Evolutionary conservation across 2,329 filamentous ascomycete species (phyloP).

Genomic region (Calcarisporium arbuscula): DNA sequence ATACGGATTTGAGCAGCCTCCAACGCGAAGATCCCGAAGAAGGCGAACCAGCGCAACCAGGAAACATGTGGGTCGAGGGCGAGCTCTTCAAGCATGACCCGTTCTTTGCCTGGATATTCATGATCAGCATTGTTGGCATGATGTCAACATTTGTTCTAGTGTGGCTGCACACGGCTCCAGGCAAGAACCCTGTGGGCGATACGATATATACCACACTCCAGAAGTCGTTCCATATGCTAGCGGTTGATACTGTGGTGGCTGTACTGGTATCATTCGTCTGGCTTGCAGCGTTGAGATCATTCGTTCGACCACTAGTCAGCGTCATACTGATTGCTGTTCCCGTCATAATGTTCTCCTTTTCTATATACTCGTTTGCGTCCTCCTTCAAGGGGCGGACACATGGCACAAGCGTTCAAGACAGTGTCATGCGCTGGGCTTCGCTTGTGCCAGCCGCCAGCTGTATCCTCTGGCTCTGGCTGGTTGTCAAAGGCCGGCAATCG

Average conservation of each 20-base stretch:
- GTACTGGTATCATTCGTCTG: conserved; percentile 82
- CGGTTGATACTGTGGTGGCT: conserved; percentile 86
- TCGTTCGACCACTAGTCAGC: conserved; percentile 77
- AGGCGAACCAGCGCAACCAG: conserved; percentile 26
- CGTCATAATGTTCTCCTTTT: conserved; percentile 80
- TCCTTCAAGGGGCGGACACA: conserved; percentile 75
- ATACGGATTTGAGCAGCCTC: conserved; percentile 39
- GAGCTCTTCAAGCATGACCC: conserved; percentile 78
- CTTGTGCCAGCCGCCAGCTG: conserved; percentile 69
- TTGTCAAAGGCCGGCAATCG: conserved; percentile 72
- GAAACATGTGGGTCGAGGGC: conserved; percentile 51
- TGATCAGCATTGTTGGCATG: conserved; percentile 77
- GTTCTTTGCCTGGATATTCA: conserved; percentile 86
- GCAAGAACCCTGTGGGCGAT: conserved; percentile 73
- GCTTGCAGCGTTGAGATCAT: conserved; percentile 82
- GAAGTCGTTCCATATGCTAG: conserved; percentile 81
- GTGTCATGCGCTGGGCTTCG: conserved; percentile 80
- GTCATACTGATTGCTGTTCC: conserved; percentile 80
- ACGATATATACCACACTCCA: conserved; percentile 89
- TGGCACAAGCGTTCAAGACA: conserved; percentile 78
- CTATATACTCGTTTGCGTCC: conserved; percentile 82
- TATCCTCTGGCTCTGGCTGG: conserved; percentile 74
- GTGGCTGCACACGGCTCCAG: conserved; percentile 76
- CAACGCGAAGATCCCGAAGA: conserved; percentile 31
- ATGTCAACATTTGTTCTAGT: conserved; percentile 86